Evolutionary conservation across 768 basidiomycete genomes (phyloP), one percentile per base, ranked within the genome.

Genomic region (Obba rivulosa): DNA sequence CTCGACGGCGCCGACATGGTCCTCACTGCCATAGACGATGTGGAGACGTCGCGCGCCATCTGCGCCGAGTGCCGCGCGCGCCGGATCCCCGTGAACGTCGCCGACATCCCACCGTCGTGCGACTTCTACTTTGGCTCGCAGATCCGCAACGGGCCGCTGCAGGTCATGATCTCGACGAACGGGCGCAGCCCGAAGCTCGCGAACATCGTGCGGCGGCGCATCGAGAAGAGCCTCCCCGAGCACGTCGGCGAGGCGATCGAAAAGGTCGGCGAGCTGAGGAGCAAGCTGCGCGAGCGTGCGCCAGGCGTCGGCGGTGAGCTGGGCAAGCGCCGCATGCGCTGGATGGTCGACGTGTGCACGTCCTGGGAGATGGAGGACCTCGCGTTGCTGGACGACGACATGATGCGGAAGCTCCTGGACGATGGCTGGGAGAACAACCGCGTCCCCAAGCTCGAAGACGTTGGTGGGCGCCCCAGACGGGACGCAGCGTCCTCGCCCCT

Each of bases 61-160:
- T 86, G 79, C 59, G 59, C 74, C 8, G 69, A 84, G 57, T 87
- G 87, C 57, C 71, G 92, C 46, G 71, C 75, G 21, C 73, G 66
- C 45, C 77, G 73, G 41, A 85, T 97, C 43, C 92, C 93, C 7
- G 85, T 95, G 46, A 99, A 99, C 66, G 92, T 92, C 52, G 96
- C 96, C 34, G 95, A 99, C 69, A 87, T 97, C 51, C 96, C 96
- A 2, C 82, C 88, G 38, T 79, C 84, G 37, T 99, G 96, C 74
- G 95, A 99, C 68, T 99, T 99, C 62, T 98, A 94, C 73, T 99
- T 98, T 69, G 96, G 96, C 43, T 87, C 91, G 3, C 89, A 92
- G 64, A 82, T 97, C 51, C 84, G 91, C 24, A 78, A 83, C 51
- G 94, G 95, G 0, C 90, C 94, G 0, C 70, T 99, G 20, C 93